A percentile compares a stretch with the other conserved stretches of the same genome.
Conservation (phyloP, 768 basidiomycete genomes). For the Dacryopinax primogenitus region DNA sequence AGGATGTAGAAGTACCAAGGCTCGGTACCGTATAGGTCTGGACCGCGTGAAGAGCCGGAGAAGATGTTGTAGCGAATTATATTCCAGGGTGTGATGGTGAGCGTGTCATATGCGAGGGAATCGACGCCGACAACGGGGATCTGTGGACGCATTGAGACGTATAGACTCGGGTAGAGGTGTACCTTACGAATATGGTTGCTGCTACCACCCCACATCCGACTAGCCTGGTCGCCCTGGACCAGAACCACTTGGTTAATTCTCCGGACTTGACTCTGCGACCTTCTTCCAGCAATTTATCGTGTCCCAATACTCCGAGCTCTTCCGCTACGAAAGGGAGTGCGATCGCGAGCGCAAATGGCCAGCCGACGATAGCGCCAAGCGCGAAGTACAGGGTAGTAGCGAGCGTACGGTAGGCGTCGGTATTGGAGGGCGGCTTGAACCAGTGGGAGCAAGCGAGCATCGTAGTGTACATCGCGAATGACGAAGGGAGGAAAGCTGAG, state of each 20-base stretch:
- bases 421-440: constrained; percentile 43
- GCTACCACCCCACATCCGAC: constrained; percentile 43
- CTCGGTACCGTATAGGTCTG: constrained; percentile 86
- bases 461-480: constrained; percentile 86
- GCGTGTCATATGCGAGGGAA: constrained; percentile 70
- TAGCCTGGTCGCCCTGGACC: constrained; percentile 48
- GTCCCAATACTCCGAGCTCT: constrained; percentile 67
- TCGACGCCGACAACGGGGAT: constrained; percentile 74
- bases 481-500: constrained; percentile 90
- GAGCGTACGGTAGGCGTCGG: constrained; percentile 44
- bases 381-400: constrained; percentile 61
- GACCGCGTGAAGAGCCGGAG: constrained; percentile 61
- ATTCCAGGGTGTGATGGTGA: constrained; percentile 78
- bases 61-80: constrained; percentile 91
- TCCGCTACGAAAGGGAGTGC: constrained; percentile 83
- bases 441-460: constrained; percentile 61
- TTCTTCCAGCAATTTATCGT: constrained; percentile 33
- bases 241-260: constrained; percentile 40
- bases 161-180: background rate
- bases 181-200: constrained; percentile 50
- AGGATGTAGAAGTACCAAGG: constrained; percentile 75
- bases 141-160: constrained; percentile 31
- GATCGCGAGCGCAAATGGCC: constrained; percentile 89
- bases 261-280: constrained; percentile 34
- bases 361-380: constrained; percentile 76